A percentile compares a stretch with the other conserved stretches of the same genome.
Conservation (phyloP, 2,329 filamentous ascomycete species). For the Pseudogymnoascus sp. region DNA sequence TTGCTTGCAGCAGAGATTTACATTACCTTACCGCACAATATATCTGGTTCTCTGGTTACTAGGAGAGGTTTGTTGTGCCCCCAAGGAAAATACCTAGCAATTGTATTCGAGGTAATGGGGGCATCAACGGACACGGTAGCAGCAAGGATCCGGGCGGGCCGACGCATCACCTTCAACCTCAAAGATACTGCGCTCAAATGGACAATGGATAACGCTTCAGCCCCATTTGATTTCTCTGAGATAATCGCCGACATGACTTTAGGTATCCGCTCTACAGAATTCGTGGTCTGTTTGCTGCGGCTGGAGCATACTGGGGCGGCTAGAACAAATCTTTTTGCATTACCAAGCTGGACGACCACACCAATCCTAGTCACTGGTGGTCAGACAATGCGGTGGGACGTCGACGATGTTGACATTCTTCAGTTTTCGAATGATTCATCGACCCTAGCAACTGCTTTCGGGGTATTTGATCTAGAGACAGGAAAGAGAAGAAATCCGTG, state of each 20-base stretch:
- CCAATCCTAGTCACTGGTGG: not conserved
- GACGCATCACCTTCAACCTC: not conserved
- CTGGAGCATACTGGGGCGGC: not conserved
- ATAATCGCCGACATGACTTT: not conserved
- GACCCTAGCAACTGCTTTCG: not conserved
- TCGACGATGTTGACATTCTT: constrained; percentile 9
- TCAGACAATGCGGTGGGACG: not conserved
- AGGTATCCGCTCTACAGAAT: not conserved
- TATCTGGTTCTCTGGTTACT: not conserved
- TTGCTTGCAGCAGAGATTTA: not conserved
- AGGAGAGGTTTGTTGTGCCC: not conserved
- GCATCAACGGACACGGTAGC: not conserved
- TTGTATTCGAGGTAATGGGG: not conserved
- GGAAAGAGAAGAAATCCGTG: not conserved
- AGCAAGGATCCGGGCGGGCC: not conserved
- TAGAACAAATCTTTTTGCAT: constrained; percentile 5
- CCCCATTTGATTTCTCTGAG: not conserved
- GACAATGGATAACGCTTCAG: not conserved
- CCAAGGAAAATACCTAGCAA: not conserved
- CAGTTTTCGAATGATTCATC: constrained; percentile 4
- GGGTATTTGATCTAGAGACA: not conserved
- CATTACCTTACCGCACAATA: not conserved
- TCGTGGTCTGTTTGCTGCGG: constrained; percentile 8
- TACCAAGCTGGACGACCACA: not conserved
- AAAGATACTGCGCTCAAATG: not conserved